These are phyloP conservation scores for Glycine tomentella DNA, from an alignment of 306 rosid species.

Conservation along the genomic window DNA sequence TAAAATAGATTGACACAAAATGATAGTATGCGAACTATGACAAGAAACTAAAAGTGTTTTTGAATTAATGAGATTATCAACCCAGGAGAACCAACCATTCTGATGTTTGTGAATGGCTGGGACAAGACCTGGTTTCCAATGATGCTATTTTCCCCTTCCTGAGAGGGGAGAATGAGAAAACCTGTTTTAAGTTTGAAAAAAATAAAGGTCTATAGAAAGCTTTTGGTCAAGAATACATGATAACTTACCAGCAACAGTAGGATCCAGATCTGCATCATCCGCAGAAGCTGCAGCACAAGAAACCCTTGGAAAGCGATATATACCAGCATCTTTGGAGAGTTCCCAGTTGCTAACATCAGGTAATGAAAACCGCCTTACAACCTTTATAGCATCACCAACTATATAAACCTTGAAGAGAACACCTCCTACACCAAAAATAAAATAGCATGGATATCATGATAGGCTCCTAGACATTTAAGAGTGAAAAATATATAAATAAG, in stretches of 20 bases:
- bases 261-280: constrained; percentile 94
- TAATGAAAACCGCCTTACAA: constrained; percentile 89
- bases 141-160: background rate
- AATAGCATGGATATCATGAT: constrained; percentile 6
- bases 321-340: constrained; percentile 73
- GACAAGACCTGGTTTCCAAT: constrained; percentile 7
- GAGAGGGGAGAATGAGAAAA: background rate
- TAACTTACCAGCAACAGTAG: constrained; percentile 76
- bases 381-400: constrained; percentile 93
- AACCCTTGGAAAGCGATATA: constrained; percentile 82
- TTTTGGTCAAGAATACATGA: constrained; percentile 22
- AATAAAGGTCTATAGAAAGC: background rate
- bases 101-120: background rate
- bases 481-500: constrained; percentile 28
- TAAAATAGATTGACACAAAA: background rate
- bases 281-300: constrained; percentile 98
- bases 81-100: background rate
- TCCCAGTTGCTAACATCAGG: constrained; percentile 85
- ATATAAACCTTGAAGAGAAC: constrained; percentile 93
- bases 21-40: background rate
- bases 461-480: constrained; percentile 1
- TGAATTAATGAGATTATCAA: background rate
- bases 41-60: background rate
- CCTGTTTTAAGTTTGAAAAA: background rate
- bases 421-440: constrained; percentile 67